Base-by-base conservation (phyloP, 2,329 filamentous ascomycete species). In the Parascedosporium putredinis region DNA sequence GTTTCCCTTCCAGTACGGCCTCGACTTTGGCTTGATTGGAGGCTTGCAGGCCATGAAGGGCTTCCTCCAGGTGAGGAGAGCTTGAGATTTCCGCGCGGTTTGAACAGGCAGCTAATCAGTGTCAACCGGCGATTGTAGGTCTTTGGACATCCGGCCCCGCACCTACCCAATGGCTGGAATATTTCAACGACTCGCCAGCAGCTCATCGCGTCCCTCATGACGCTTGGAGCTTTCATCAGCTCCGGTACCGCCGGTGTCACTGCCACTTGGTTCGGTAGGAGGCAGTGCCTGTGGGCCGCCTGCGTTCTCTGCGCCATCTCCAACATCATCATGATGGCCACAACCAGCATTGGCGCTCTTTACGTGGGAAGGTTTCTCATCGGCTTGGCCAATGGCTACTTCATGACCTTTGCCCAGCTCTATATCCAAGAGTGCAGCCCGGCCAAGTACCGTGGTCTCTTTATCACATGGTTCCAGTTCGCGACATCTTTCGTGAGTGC, bases 291-390 rank as follows among this genome's bases (percentile, higher is more conserved):
- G 5, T 72, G 69, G 69, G 52, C 67, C 3, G 74, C 73, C 2
- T 73, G 71, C 49, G 14, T 72, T 1, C 59, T 74, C 10, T 76
- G 73, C 54, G 67, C 64, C 52, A 60, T 73, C 3, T 65, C 75
- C 16, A 78, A 78, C 53, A 63, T 76, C 16, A 67, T 79, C 56
- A 79, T 79, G 76, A 78, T 79, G 24, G 74, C 70, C 2, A 77
- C 73, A 0, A 69, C 66, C 5, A 59, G 64, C 50, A 76, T 81
- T 33, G 73, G 67, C 14, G 74, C 68, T 1, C 68, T 81, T 4
- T 79, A 81, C 50, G 67, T 70, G 22, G 76, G 73, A 6, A 70
- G 76, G 36, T 60, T 79, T 4, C 57, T 79, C 10, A 74, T 78
- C 48, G 77, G 77, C 2, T 51, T 79, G 5, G 72, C 74, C 4